phyloP scores from a whole-genome alignment of 225 moss, liverwort and hornwort genomes.

The Lunularia cruciata region DNA sequence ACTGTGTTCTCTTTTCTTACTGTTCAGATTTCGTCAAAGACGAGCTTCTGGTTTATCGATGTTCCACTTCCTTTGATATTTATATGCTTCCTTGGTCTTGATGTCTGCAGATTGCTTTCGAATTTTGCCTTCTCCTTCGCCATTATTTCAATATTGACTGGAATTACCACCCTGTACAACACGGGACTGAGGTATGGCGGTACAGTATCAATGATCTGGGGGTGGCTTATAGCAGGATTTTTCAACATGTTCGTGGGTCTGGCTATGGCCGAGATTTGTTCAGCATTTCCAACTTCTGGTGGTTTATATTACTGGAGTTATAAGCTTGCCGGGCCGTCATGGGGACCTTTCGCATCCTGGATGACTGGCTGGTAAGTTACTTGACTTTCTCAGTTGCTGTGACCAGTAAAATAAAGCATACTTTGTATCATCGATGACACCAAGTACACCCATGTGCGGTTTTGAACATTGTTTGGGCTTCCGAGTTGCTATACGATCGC shows the following conservation, averaged over 20 bases:
- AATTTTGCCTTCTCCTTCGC: slow-evolving; percentile 93
- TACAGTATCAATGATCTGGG: slow-evolving; percentile 76
- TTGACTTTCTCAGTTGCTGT: too few relatives aligned
- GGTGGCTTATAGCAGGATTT: slow-evolving; percentile 68
- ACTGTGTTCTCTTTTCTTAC: too few relatives aligned
- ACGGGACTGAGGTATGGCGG: slow-evolving; percentile 88
- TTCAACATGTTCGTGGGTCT: slow-evolving; percentile 73
- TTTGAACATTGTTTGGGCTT: too few relatives aligned
- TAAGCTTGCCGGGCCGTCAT: slow-evolving; percentile 30
- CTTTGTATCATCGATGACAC: too few relatives aligned
- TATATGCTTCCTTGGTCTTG: neutral
- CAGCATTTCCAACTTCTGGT: slow-evolving; percentile 47
- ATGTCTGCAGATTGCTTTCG: slow-evolving; percentile 44
- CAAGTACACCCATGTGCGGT: too few relatives aligned
- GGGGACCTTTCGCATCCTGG: slow-evolving; percentile 53
- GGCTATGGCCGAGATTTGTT: slow-evolving; percentile 72
- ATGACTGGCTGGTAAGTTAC: slow-evolving; percentile 43
- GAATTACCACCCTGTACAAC: slow-evolving; percentile 81
- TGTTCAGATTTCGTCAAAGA: too few relatives aligned
- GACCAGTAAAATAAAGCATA: too few relatives aligned
- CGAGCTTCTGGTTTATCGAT: too few relatives aligned
- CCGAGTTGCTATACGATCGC: too few relatives aligned
- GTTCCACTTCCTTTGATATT: too few relatives aligned
- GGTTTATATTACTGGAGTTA: slow-evolving; percentile 51
- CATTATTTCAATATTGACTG: slow-evolving; percentile 82